Evolutionary conservation across 148 eudicot species (phyloP), one percentile per base, ranked within the genome.

Genomic region (Camellia sinensis): DNA sequence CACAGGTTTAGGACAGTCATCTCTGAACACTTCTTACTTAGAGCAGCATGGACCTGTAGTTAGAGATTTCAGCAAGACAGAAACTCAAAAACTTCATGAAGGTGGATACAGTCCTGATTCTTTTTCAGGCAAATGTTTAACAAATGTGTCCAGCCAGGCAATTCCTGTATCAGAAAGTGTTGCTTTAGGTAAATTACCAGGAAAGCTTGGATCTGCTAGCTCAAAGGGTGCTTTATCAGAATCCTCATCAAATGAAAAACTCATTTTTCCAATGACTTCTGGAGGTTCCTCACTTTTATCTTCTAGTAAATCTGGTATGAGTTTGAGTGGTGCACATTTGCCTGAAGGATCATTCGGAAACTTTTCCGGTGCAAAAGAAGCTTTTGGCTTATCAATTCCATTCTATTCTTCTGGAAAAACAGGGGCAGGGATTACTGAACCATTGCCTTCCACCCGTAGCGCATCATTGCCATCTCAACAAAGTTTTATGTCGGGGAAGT

Each of bases 391-490:
- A 56, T 81, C 90, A 50, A 72, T 73, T 64, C 19, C 74, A 11
- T 62, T 64, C 61, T 69, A 14, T 77, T 81, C 91, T 82, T 59
- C 80, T 77, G 82, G 80, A 41, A 81, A 73, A 70, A 67, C 78
- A 44, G 62, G 75, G 75, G 56, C 73, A 10, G 86, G 83, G 57
- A 53, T 45, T 74, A 76, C 79, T 52, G 80, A 83, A 19, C 56
- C 72, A 65, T 70, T 77, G 56, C 77, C 82, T 78, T 80, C 75
- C 62, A 67, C 41, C 79, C 76, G 50, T 79, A 81, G 78, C 79
- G 71, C 87, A n/a, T 83, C 80, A 50, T 53, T 79, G 71, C 82
- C 83, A 62, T 73, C 80, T 41, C 80, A 72, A 72, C 87, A 77
- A 62, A 78, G 81, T 82, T 52, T 73, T 41, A 59, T 78, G 64